Evolutionary conservation across 1,139 yeast species (phyloP).

Genomic region (Taphrina sp.): DNA sequence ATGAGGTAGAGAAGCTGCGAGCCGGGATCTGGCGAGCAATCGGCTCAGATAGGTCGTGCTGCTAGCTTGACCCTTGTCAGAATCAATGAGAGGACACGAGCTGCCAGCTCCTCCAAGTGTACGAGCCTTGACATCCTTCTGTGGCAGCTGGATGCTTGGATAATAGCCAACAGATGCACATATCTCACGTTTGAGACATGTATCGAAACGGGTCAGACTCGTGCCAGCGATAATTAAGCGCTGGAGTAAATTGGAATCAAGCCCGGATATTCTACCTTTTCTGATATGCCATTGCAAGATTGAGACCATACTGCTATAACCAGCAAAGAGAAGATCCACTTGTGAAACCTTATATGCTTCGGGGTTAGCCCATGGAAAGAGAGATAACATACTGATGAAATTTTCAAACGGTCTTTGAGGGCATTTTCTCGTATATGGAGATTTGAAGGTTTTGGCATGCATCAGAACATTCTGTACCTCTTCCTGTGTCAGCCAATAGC

Average conservation of each 20-base stretch:
- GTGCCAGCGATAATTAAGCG: conserved; percentile 19
- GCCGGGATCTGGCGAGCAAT: no score
- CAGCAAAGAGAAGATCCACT: conserved; percentile 14
- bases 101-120: no score
- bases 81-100: no score
- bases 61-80: no score
- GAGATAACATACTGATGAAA: conserved; percentile 19
- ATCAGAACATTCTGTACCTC: conserved; percentile 25
- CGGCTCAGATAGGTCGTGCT: no score
- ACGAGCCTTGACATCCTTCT: no score
- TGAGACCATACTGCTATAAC: conserved; percentile 6
- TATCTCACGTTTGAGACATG: conserved; percentile 2
- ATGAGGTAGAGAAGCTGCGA: no score
- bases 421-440: conserved; percentile 29
- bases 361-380: conserved; percentile 21
- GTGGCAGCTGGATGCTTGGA: no score
- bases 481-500: conserved; percentile 21
- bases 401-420: conserved; percentile 29
- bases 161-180: conserved; percentile 6
- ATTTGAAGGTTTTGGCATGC: conserved; percentile 28
- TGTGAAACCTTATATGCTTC: conserved; percentile 9
- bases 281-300: conserved; percentile 24
- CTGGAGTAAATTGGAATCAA: conserved; percentile 2
- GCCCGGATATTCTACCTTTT: conserved; percentile 12
- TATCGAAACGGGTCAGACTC: conserved; percentile 12